Evolutionary conservation across 73 alveolate species (phyloP).

Genomic region (Stentor coeruleus): DNA sequence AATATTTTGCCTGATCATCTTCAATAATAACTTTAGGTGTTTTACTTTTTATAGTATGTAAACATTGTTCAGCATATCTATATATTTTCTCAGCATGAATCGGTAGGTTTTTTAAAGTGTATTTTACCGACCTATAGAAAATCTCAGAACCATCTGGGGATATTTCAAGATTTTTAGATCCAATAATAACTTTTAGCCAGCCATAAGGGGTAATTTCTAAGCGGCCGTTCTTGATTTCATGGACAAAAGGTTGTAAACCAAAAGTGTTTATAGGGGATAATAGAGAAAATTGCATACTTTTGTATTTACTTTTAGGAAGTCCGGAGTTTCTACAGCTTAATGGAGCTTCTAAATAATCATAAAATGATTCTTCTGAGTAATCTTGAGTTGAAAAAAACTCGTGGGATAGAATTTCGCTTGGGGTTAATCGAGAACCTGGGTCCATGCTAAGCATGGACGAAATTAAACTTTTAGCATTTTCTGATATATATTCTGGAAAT

Average conservation of each 20-base stretch:
- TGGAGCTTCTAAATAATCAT: background rate
- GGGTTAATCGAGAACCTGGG: conserved; percentile 53
- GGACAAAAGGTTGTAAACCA: conserved; percentile 19
- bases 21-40: conserved; percentile 15
- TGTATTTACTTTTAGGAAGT: too few species aligned
- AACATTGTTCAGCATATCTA: conserved; percentile 10
- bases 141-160: conserved; percentile 29
- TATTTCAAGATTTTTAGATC: background rate
- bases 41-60: background rate
- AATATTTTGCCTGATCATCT: background rate
- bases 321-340: background rate
- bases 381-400: conserved; percentile 30
- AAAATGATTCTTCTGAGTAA: conserved; percentile 11
- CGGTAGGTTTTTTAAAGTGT: conserved; percentile 1
- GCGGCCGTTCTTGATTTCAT: background rate
- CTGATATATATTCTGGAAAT: conserved; percentile 37
- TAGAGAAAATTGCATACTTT: background rate
- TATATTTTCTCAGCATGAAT: background rate
- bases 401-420: conserved; percentile 64
- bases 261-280: background rate
- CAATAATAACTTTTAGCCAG: background rate
- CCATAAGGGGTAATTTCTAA: conserved; percentile 25
- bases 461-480: conserved; percentile 59
- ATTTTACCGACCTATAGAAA: background rate
- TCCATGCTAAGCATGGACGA: conserved; percentile 33